Evolutionary conservation across 2,329 filamentous ascomycete species (phyloP), one percentile per base, ranked within the genome.

Genomic region (Venturia carpophila): DNA sequence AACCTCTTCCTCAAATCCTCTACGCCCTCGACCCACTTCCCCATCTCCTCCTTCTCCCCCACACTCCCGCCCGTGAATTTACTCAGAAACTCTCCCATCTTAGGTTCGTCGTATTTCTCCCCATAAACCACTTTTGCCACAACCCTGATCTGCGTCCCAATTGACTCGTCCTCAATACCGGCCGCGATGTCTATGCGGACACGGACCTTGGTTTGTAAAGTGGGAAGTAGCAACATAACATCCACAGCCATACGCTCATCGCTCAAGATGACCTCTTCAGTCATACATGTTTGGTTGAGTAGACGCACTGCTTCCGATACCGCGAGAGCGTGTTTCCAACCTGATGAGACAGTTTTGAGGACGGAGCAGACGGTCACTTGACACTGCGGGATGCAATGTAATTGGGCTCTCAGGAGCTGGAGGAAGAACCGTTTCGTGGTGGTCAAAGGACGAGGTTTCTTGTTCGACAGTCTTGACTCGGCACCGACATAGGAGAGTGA

Each of bases 341-440:
- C 83, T 2, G 73, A 76, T 68, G 83, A 82, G 55, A 92, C 83
- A 19, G 84, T 77, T 5, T 72, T 69, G 19, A 93, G 79, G 34
- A 93, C 78, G 42, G 80, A 77, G 19, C 80, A 79, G 37, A 88
- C 77, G 62, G 79, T 79, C 0, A 83, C 87, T 60, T 80, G 77
- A 65, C 79, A 78, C 72, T 88, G 87, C 15, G 80, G 77, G 52
- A 91, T 75, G 1, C 79, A 82, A 60, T 87, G 84, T 52, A 90
- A 77, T 65, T 87, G 83, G 65, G 89, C 87, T 55, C 87, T 83
- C 66, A 92, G 86, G 70, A 86, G 84, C 70, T 89, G 84, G 9
- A 93, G 77, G 72, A 92, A 90, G 76, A 92, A 92, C 45, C 89
- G 86, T 69, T 86, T 87, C 71, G 89, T 88, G 0, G 82, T 81